Evolutionary conservation across 345 rosid genomes (phyloP), one percentile per base, ranked within the genome.

Genomic region (Hibiscus syriacus): DNA sequence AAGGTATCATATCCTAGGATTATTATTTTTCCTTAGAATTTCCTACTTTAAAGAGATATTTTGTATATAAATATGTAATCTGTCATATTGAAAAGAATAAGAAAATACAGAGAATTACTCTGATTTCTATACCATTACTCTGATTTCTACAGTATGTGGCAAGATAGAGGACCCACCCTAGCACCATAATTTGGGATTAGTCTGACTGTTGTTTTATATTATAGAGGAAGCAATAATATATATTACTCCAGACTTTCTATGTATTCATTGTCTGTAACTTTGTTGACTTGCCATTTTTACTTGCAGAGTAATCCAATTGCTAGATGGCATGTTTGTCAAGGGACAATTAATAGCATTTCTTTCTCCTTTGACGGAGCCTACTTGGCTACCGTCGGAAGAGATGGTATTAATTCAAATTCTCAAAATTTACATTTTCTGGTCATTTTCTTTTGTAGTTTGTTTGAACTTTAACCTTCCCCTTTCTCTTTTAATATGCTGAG

Each of bases 321-420:
- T 13, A 88, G 99, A 79, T 95, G 99, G 99, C 99, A 95, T 83
- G 82, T 92, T 58, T 86, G 97, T 80, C 98, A 83, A 80, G 92
- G 98, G 74, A 78, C 99, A 77, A 83, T 95, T 39, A 95, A 95
- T 77, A 80, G 92, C 83, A 80, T 95, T 58, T 77, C 90, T 58
- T 92, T 95, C 86, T 95, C 99, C 16, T 67, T 72, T 43, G 99
- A 92, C 39, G 98, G 97, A 63, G 25, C 87, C 72, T 78, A 88
- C 82, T 80, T 95, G 64, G 98, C 99, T 10, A 84, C 91, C 66
- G 90, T 90, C 78, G 99, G 99, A 86, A 86, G 99, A 88, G 99
- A 95, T 82, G 99, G 99, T 95, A 74, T 55, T 25, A 62, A 53
- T 10, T 72, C 63, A 29, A 48, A 29, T 38, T 23, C 3, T 6